A percentile compares a stretch with the other conserved stretches of the same genome.
phyloP scores from a whole-genome alignment of 306 rosid genomes.

The Quercus parvula region DNA sequence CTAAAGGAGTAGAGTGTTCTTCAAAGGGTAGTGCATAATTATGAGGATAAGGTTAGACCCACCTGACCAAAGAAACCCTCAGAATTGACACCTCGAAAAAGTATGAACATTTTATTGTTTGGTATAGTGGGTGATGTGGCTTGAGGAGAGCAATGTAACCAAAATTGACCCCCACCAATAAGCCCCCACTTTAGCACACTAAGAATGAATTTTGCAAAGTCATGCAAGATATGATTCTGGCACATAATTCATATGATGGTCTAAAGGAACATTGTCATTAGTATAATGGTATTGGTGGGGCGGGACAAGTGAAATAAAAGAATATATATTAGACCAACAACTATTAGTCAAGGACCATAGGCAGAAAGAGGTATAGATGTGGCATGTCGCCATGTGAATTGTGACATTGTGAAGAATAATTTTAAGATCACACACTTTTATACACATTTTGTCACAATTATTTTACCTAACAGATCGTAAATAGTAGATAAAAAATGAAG shows the following conservation, averaged over 20 bases:
- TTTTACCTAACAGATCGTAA: fast-evolving
- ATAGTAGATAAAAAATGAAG: too few species aligned
- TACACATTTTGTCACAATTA: not conserved
- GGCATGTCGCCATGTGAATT: slow-evolving; percentile 24
- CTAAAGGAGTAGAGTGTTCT: not conserved
- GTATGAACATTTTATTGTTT: slow-evolving; percentile 19
- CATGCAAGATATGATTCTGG: slow-evolving; percentile 10
- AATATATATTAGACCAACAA: not conserved
- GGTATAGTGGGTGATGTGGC: slow-evolving; percentile 42
- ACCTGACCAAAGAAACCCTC: slow-evolving; percentile 11
- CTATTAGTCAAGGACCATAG: slow-evolving; percentile 7
- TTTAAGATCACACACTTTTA: too few species aligned
- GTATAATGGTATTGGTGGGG: slow-evolving; percentile 9
- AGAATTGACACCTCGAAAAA: slow-evolving; percentile 29
- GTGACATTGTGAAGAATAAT: not conserved
- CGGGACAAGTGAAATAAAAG: slow-evolving; percentile 3
- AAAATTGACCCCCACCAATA: slow-evolving; percentile 8
- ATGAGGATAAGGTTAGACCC: slow-evolving; percentile 32
- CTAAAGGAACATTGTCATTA: slow-evolving; percentile 7
- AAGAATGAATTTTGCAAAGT: slow-evolving; percentile 11
- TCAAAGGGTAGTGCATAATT: not conserved
- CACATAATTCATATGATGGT: slow-evolving; percentile 8
- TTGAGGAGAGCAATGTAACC: slow-evolving; percentile 8
- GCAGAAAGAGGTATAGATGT: slow-evolving; percentile 10
- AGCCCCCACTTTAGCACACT: slow-evolving; percentile 5